These are phyloP conservation scores for Hypoxylon sp. DNA, from an alignment of 2,329 filamentous ascomycete genomes.

Conservation along the genomic window DNA sequence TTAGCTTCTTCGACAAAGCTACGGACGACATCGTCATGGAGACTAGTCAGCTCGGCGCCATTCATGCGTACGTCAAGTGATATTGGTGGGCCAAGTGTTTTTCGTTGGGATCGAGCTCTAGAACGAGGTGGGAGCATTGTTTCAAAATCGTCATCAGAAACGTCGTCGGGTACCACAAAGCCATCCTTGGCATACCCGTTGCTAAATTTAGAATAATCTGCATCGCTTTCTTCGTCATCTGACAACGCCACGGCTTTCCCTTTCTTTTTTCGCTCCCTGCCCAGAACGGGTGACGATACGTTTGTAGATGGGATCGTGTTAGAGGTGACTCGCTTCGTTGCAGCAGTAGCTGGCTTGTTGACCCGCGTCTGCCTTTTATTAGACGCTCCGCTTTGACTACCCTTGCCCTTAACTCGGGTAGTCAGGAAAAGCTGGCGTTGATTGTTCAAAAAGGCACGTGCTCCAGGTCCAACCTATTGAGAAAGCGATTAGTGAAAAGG, in stretches of 20 bases:
- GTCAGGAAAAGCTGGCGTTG: constrained; percentile 62
- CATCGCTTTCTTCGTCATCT: constrained; percentile 57
- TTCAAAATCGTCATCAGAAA: constrained; percentile 65
- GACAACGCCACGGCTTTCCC: constrained; percentile 54
- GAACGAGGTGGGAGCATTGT: constrained; percentile 55
- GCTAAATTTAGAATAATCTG: constrained; percentile 56
- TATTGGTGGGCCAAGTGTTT: constrained; percentile 70
- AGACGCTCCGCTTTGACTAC: constrained; percentile 53
- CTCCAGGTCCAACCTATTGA: constrained; percentile 59
- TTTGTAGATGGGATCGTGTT: constrained; percentile 60
- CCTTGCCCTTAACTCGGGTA: constrained; percentile 57
- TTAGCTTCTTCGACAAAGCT: constrained; percentile 76
- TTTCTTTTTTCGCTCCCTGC: constrained; percentile 56
- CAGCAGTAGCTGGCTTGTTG: constrained; percentile 57
- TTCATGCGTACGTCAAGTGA: constrained; percentile 68
- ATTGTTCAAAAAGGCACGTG: constrained; percentile 61
- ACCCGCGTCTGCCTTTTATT: constrained; percentile 56
- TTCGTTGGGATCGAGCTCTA: constrained; percentile 58
- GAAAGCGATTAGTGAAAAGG: constrained; percentile 46
- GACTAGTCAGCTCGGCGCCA: constrained; percentile 64
- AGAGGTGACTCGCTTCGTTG: constrained; percentile 44
- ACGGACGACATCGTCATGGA: constrained; percentile 75
- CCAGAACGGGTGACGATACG: constrained; percentile 68
- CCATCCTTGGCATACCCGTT: constrained; percentile 63
- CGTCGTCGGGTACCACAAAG: constrained; percentile 58